Conservation (phyloP, 1,139 yeast species). For the Pneumocystis wakefieldiae region DNA sequence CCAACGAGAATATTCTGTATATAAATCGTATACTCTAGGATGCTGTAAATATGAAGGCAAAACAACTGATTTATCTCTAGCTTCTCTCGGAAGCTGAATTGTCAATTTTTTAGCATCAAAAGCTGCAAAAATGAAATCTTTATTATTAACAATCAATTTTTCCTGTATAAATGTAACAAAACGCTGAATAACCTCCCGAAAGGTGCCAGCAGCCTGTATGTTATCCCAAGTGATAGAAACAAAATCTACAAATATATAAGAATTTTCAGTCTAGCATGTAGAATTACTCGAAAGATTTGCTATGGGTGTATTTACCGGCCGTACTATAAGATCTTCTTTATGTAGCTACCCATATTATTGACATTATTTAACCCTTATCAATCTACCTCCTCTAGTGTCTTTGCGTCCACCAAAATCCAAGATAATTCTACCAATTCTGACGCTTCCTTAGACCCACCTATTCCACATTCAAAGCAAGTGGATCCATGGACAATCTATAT, state of each 20-base stretch:
- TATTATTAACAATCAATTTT: conserved; percentile 29
- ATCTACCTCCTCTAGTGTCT: conserved; percentile 20
- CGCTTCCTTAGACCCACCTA: conserved; percentile 45
- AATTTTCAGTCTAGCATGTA: not conserved
- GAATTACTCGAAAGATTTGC: conserved; percentile 40
- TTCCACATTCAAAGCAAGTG: conserved; percentile 44
- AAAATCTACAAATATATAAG: conserved; percentile 23
- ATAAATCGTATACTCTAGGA: conserved; percentile 63
- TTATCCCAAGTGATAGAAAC: conserved; percentile 50
- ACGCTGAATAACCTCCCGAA: conserved; percentile 44
- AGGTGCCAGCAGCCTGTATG: conserved; percentile 35
- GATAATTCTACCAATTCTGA: conserved; percentile 54
- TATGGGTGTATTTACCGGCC: conserved; percentile 54
- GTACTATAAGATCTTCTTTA: conserved; percentile 36
- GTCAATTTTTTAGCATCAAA: conserved; percentile 54
- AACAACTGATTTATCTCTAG: conserved; percentile 56
- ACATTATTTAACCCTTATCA: not conserved
- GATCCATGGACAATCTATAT: not conserved
- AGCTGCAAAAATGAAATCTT: conserved; percentile 53
- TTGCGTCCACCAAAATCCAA: conserved; percentile 40
- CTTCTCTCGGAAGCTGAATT: conserved; percentile 67
- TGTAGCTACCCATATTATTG: conserved; percentile 18
- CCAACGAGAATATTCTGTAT: conserved; percentile 60
- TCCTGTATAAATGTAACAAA: conserved; percentile 40
- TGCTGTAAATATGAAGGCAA: conserved; percentile 65